Evolutionary conservation across 805 yeast species (phyloP).

Genomic region (Tetrapisispora pingtungensis): DNA sequence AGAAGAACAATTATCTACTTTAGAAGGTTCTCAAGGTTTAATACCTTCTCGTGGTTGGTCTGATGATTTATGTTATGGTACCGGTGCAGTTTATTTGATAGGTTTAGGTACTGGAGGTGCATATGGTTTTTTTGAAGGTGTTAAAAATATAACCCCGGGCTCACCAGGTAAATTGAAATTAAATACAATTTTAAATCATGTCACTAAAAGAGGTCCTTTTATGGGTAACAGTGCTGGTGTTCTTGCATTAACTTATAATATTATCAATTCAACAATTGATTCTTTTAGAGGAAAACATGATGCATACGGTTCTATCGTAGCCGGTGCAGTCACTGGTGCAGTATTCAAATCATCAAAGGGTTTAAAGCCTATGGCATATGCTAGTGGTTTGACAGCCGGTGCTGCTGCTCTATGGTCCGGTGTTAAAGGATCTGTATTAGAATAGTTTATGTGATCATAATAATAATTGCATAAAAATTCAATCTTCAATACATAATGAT

Average conservation of each 20-base stretch:
- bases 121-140: constrained; percentile 80
- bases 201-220: constrained; percentile 93
- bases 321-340: constrained; percentile 92
- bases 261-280: constrained; percentile 73
- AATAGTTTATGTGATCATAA: constrained; percentile 4
- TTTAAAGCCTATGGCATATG: constrained; percentile 74
- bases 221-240: constrained; percentile 94
- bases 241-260: constrained; percentile 78
- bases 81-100: constrained; percentile 83
- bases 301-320: constrained; percentile 66
- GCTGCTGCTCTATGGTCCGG: constrained; percentile 94
- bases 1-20: constrained; percentile 61
- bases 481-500: background rate
- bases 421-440: constrained; percentile 37
- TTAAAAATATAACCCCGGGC: constrained; percentile 61
- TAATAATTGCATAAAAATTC: background rate
- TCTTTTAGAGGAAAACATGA: constrained; percentile 82
- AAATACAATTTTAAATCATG: constrained; percentile 82
- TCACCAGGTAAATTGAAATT: constrained; percentile 74
- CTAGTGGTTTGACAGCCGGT: constrained; percentile 75
- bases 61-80: constrained; percentile 95
- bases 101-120: constrained; percentile 87
- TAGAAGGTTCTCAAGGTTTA: constrained; percentile 83
- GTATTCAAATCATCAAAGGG: constrained; percentile 82
- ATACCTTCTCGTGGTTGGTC: constrained; percentile 97